Evolutionary conservation across 2,329 filamentous ascomycete species (phyloP), one percentile per base, ranked within the genome.

Genomic region (Aspergillus pseudonomiae): DNA sequence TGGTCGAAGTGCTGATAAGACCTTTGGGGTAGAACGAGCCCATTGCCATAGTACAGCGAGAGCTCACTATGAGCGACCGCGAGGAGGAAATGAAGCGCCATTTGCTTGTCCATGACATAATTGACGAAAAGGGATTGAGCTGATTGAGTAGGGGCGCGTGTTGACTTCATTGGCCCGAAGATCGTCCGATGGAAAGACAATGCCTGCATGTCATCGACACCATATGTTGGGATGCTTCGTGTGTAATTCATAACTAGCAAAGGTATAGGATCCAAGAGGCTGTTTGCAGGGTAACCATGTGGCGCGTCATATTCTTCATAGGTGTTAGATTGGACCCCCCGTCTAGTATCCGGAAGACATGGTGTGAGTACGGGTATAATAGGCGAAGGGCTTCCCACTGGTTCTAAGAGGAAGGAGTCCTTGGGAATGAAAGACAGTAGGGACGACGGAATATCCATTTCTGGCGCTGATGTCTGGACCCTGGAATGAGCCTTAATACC

Each of bases 11-110:
- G 64, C 12, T 45, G 26, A 6, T 34, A 41, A 19, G 62, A 64
- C 36, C 62, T 56, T 28, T 57, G 62, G 2, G 64, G 58, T 28
- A 62, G 56, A 6, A 45, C 12, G 19, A 48, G 39, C 6, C 61
- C 59, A 36, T 45, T 50, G 2, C 59, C 59, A 28, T 58, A 60
- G 39, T 66, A 57, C 2, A 64, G 59, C 6, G 59, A 59, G 6
- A 66, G 52, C 32, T 66, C 62, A 32, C 59, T 59, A 32, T 66
- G 62, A 26, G 64, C 61, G 24, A 66, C 52, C 4, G 64, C 64
- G 12, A 65, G 62, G 11, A 64, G 62, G 45, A 65, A 65, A 32
- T 64, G 64, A 14, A 62, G 48, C 5, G 61, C 61, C 61, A 63
- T 63, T 24, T 30, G 9, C 28, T 48, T 63, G 43, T 57, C 46